These are phyloP conservation scores for Cyclostephanos tholiformis DNA, from an alignment of 108 stramenopile species.

Conservation along the genomic window DNA sequence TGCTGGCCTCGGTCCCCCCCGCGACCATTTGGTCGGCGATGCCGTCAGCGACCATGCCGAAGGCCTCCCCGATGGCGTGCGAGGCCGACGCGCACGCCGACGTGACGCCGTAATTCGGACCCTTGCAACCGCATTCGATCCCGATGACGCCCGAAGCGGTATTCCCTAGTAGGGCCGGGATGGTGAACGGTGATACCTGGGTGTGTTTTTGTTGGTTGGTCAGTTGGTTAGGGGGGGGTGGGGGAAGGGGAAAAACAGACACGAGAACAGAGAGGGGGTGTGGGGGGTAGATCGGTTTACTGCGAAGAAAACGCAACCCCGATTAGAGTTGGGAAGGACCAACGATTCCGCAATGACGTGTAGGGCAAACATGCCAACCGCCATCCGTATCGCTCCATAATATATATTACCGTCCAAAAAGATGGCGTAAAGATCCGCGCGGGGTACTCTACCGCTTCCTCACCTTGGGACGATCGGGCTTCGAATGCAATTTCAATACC, in stretches of 20 bases:
- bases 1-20: conserved; percentile 93
- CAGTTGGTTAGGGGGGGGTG: background rate
- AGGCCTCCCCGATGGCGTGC: conserved; percentile 92
- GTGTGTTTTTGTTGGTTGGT: background rate
- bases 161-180: conserved; percentile 93
- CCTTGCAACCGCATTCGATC: conserved; percentile 87
- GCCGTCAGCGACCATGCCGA: conserved; percentile 87
- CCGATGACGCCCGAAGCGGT: conserved; percentile 94
- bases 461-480: conserved; percentile 88
- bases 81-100: conserved; percentile 93
- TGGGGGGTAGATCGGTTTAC: no score
- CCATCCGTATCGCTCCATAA: no score
- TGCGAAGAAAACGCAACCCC: no score
- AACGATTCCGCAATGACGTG: no score
- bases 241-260: no score
- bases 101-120: conserved; percentile 95
- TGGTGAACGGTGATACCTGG: conserved; percentile 93
- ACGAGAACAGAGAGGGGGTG: no score
- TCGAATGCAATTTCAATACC: conserved; percentile 83
- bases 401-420: no score
- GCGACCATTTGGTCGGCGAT: conserved; percentile 91
- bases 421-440: no score
- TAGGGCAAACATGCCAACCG: no score
- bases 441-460: no score
- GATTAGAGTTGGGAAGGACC: no score